Base-by-base conservation (phyloP, 1,139 yeast species). In the Kazachstania sp. region DNA sequence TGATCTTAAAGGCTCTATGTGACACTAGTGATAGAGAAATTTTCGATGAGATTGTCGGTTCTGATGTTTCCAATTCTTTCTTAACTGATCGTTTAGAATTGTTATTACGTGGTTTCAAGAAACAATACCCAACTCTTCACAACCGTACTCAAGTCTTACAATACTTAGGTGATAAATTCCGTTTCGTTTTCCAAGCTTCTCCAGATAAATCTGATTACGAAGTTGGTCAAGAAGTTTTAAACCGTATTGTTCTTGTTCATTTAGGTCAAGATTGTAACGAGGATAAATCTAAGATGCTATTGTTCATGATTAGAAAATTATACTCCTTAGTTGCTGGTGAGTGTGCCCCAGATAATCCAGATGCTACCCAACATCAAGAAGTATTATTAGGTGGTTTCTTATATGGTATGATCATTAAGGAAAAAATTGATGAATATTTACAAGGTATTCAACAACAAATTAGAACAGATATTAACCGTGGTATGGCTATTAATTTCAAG, bases 331-430 rank as follows among this genome's bases (percentile, higher is more conserved):
- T 92, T 44, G 96, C 96, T 37, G 97, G 97, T 50, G 97, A 90
- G 63, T 90, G 97, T 69, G 74, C 92, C 50, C 94, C 97, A 23
- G 99, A 92, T 67, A 92, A 94, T 71, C 98, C 99, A 62, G 99
- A 92, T 82, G 95, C 97, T 39, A 87, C 97, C 11, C 98, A 94
- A 72, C 97, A 92, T 73, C 99, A 92, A 71, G 99, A 92, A 71
- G 88, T 92, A 31, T 72, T 92, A 54, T 75, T 92, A 48, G 98
- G 98, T 53, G 99, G 99, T 20, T 88, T 92, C 77, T 73, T 92
- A 49, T 92, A 87, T 61, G 97, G 97, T 56, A 90, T 90, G 95
- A 92, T 92, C 56, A 70, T 92, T 61, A 92, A 94, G 68, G 99
- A 92, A 70, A 92, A 92, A 65, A 82, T 92, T 55, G 98, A 92